A percentile compares a stretch with the other conserved stretches of the same genome.
Evolutionary conservation across 176 grass and related monocot genomes (phyloP).

Genomic region (Hsuehochloa calcarea): DNA sequence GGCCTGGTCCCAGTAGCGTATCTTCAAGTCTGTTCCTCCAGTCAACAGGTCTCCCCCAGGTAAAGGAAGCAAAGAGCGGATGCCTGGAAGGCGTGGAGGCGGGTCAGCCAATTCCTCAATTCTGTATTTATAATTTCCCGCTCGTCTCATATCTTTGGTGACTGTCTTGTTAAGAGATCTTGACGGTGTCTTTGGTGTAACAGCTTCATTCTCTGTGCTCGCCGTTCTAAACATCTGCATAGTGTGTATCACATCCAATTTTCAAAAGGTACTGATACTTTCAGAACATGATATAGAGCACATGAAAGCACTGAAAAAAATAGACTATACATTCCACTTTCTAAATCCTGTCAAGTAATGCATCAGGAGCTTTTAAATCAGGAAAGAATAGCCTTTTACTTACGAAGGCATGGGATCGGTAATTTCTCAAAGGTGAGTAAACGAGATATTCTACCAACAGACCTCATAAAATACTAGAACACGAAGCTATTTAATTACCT

Average conservation of each 20-base stretch:
- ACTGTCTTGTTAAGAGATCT: constrained; percentile 57
- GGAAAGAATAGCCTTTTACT: not conserved
- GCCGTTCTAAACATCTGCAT: constrained; percentile 83
- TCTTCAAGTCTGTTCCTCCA: constrained; percentile 82
- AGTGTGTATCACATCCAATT: constrained; percentile 14
- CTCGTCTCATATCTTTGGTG: constrained; percentile 55
- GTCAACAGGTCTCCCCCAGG: constrained; percentile 81
- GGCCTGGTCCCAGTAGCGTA: constrained; percentile 96
- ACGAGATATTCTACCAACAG: not conserved
- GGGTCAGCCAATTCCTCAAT: constrained; percentile 86
- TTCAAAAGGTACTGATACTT: not conserved
- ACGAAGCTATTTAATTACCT: constrained; percentile 52
- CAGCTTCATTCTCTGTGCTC: constrained; percentile 65
- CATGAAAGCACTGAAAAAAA: not conserved
- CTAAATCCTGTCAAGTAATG: not conserved
- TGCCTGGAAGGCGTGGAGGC: constrained; percentile 63
- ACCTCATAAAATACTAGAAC: not conserved
- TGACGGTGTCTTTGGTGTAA: constrained; percentile 47
- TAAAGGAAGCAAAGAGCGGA: constrained; percentile 85
- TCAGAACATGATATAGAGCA: constrained; percentile 13
- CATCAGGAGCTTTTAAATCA: constrained; percentile 14
- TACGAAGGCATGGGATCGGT: not conserved
- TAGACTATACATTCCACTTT: not conserved
- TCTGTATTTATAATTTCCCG: constrained; percentile 73
- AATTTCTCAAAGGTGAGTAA: not conserved